Percentiles rank a stretch among this genome's conserved stretches.
Conservation (phyloP, 2,329 filamentous ascomycete species). For the Aureobasidium sp. region DNA sequence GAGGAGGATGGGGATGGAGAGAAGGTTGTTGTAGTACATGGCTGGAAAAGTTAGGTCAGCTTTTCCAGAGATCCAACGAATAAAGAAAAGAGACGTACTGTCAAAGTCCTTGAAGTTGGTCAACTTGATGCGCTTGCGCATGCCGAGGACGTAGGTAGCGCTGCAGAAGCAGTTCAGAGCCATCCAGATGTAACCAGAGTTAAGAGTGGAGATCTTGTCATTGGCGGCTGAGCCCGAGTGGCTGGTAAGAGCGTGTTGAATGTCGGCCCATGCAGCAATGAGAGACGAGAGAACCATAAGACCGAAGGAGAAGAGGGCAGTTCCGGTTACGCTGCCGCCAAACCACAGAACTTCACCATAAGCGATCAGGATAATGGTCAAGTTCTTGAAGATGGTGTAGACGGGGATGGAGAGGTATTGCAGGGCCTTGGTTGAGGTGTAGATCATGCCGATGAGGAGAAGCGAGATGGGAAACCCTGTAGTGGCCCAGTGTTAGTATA, state of each 20-base stretch:
- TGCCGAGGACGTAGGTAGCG: conserved; percentile 79
- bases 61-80: not conserved
- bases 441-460: conserved; percentile 97
- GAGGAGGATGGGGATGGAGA: conserved; percentile 88
- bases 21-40: conserved; percentile 99
- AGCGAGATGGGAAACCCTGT: conserved; percentile 93
- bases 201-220: conserved; percentile 77
- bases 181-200: conserved; percentile 97
- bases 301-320: conserved; percentile 87
- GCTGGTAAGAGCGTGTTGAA: conserved; percentile 64
- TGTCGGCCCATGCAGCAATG: conserved; percentile 95
- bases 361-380: conserved; percentile 97
- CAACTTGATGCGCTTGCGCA: conserved; percentile 98
- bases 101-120: conserved; percentile 99
- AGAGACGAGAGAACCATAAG: conserved; percentile 94
- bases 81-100: conserved; percentile 56
- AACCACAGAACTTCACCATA: conserved; percentile 99
- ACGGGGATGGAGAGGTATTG: conserved; percentile 96
- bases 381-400: conserved; percentile 99
- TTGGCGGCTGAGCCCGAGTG: conserved; percentile 47
- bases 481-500: conserved; percentile 2
- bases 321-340: conserved; percentile 78
- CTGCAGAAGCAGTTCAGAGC: conserved; percentile 92
- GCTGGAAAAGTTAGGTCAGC: conserved; percentile 45
- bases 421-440: conserved; percentile 90